Percentiles rank a stretch among this genome's conserved stretches.
Evolutionary conservation across 768 basidiomycete genomes (phyloP).

Genomic region (Rhodotorula babjevae): DNA sequence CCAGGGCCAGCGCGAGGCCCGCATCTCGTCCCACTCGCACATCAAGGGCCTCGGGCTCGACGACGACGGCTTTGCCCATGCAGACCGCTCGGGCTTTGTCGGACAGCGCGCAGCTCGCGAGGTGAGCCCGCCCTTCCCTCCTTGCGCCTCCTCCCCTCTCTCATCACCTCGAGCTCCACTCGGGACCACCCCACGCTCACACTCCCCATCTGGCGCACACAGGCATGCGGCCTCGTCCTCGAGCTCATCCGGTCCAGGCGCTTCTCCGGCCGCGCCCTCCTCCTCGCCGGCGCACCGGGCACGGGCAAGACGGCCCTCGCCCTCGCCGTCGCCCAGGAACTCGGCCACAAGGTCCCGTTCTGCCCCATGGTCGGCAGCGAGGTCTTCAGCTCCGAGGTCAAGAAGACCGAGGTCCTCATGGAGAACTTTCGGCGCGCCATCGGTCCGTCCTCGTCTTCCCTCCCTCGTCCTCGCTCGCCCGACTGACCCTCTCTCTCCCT

Average conservation of each 20-base stretch:
- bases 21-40: constrained; percentile 81
- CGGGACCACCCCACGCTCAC: not conserved
- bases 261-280: constrained; percentile 85
- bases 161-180: not conserved
- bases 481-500: not conserved
- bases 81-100: constrained; percentile 77
- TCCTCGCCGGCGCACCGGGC: constrained; percentile 91
- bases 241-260: constrained; percentile 85
- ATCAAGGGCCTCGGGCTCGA: constrained; percentile 92
- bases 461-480: not conserved
- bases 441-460: constrained; percentile 55
- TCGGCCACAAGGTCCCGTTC: constrained; percentile 91
- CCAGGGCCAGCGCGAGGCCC: constrained; percentile 26
- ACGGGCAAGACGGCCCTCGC: constrained; percentile 98
- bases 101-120: constrained; percentile 87
- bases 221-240: constrained; percentile 89
- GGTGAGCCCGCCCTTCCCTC: constrained; percentile 50
- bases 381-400: constrained; percentile 93
- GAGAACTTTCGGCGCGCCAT: constrained; percentile 93
- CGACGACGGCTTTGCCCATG: constrained; percentile 69
- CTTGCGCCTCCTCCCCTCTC: not conserved
- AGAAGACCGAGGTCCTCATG: constrained; percentile 96
- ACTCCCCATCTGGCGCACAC: not conserved
- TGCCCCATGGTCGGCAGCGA: constrained; percentile 98
- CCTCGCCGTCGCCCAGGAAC: constrained; percentile 87